phyloP scores from a whole-genome alignment of 2,329 filamentous ascomycete genomes.

The Trichoderma afroharzianum region DNA sequence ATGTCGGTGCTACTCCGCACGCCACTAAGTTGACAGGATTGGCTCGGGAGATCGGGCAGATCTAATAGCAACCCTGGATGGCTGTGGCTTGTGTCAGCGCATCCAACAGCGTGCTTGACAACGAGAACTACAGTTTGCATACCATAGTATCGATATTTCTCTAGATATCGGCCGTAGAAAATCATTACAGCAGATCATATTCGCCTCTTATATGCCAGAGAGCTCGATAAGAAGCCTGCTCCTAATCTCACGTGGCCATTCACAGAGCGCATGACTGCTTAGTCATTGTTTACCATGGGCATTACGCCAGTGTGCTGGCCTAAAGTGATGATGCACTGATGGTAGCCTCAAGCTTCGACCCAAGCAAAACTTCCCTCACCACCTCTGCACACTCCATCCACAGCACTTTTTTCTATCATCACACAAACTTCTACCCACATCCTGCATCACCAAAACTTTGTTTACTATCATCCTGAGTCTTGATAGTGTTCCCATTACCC shows the following conservation, averaged over 20 bases:
- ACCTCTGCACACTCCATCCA: neutral
- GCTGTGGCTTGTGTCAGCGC: conserved; percentile 11
- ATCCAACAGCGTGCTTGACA: neutral
- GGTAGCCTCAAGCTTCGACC: conserved; percentile 8
- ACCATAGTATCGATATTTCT: neutral
- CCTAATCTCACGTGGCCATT: conserved; percentile 6
- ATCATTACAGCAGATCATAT: neutral
- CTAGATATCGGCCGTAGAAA: neutral
- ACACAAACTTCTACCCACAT: neutral
- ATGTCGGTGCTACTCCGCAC: conserved; percentile 9
- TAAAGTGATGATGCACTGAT: conserved; percentile 15
- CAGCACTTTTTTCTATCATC: neutral
- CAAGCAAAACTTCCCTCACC: neutral
- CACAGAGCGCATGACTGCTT: conserved; percentile 3
- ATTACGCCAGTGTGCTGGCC: conserved; percentile 12
- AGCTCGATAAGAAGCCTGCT: neutral
- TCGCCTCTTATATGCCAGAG: neutral
- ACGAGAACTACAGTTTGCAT: neutral
- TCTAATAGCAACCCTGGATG: conserved; percentile 1
- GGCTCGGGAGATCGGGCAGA: conserved; percentile 14
- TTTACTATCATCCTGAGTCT: neutral
- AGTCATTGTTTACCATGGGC: conserved; percentile 11
- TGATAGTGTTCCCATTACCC: neutral
- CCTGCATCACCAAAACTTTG: neutral
- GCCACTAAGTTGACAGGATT: neutral